Evolutionary conservation across 1,139 yeast species (phyloP).

Genomic region (Diutina scorzettiae): DNA sequence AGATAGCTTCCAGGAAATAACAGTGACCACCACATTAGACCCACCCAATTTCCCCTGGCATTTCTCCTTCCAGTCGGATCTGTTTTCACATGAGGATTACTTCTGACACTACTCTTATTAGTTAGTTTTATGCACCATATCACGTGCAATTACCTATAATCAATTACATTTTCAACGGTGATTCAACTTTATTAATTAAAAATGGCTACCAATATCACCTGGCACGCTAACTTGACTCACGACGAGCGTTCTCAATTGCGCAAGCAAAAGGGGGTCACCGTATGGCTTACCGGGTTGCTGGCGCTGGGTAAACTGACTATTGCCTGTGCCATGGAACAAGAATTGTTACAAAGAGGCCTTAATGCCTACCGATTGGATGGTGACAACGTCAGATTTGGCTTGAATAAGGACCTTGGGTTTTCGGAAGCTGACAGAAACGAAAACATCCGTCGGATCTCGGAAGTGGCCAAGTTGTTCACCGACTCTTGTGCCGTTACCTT

Average conservation of each 20-base stretch:
- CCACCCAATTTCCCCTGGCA: too few relatives aligned
- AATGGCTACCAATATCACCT: conserved; percentile 92
- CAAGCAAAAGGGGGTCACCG: conserved; percentile 77
- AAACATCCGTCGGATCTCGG: conserved; percentile 87
- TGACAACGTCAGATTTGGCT: conserved; percentile 86
- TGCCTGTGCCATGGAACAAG: conserved; percentile 88
- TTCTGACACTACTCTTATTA: too few relatives aligned
- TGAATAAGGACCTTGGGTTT: conserved; percentile 90
- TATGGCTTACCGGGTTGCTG: conserved; percentile 91
- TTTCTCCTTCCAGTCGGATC: too few relatives aligned
- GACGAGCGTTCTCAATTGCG: conserved; percentile 62
- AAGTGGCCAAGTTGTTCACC: conserved; percentile 82
- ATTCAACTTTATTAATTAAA: too few relatives aligned
- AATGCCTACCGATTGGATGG: conserved; percentile 87
- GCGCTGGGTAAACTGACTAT: conserved; percentile 94
- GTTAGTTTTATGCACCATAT: conserved; percentile 5
- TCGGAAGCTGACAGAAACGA: conserved; percentile 86
- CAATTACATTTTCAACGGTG: too few relatives aligned
- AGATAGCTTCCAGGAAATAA: too few relatives aligned
- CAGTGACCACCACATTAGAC: too few relatives aligned
- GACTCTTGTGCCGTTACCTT: conserved; percentile 78
- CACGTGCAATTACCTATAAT: conserved; percentile 5
- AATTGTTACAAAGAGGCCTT: conserved; percentile 52
- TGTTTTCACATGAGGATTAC: too few relatives aligned
- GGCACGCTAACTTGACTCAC: conserved; percentile 87